phyloP scores from a whole-genome alignment of 1,284 basidiomycete genomes.

The Apiotrichum gracile region DNA sequence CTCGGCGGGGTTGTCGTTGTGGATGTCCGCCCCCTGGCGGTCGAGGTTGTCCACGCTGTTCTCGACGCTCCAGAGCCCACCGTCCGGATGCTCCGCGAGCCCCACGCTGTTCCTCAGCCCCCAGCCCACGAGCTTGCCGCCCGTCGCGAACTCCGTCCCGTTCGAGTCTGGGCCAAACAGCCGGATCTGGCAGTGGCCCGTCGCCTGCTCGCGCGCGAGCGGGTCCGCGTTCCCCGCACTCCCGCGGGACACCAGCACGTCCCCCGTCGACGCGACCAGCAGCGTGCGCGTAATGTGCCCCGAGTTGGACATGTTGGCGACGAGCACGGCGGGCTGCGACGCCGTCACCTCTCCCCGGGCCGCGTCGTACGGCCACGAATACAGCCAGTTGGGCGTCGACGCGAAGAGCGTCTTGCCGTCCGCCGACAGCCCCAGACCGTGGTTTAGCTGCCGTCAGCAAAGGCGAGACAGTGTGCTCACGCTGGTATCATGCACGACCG shows the following conservation, averaged over 20 bases:
- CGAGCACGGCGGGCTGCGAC: background rate
- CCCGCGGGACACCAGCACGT: constrained; percentile 10
- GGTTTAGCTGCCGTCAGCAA: constrained; percentile 6
- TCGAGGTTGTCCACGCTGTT: constrained; percentile 10
- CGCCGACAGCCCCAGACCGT: constrained; percentile 5
- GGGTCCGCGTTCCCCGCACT: constrained; percentile 6
- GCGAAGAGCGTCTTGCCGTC: constrained; percentile 7
- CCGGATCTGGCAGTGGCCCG: constrained; percentile 12
- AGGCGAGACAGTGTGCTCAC: too few relatives aligned
- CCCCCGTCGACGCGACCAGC: background rate
- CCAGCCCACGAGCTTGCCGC: constrained; percentile 4
- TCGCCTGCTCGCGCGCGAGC: background rate
- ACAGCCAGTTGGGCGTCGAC: constrained; percentile 3
- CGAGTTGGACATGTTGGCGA: constrained; percentile 7
- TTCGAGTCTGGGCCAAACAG: background rate
- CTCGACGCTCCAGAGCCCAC: constrained; percentile 10
- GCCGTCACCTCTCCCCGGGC: background rate
- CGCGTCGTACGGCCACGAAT: constrained; percentile 3
- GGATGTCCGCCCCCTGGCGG: constrained; percentile 4
- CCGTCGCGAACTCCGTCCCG: background rate
- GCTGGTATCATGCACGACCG: background rate
- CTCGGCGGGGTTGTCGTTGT: constrained; percentile 13
- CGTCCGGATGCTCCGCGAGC: constrained; percentile 6
- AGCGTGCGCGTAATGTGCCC: constrained; percentile 8
- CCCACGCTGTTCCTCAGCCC: constrained; percentile 14